Conservation (phyloP, 345 rosid genomes). For the Brassica juncea region DNA sequence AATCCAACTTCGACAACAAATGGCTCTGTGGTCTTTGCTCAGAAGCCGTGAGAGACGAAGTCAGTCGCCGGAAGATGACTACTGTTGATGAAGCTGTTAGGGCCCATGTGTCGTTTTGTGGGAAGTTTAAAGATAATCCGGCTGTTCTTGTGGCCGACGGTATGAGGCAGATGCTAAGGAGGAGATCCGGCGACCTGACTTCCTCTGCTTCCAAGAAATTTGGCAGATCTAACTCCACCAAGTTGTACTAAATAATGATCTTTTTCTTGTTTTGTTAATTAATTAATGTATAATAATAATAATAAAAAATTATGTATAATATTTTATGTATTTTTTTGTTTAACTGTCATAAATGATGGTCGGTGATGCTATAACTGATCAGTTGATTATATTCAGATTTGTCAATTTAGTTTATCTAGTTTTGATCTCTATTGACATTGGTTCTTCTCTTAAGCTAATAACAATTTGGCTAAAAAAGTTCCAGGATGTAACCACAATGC, state of each 20-base stretch:
- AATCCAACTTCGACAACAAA: slow-evolving; percentile 80
- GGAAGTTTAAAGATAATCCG: slow-evolving; percentile 82
- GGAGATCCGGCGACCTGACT: slow-evolving; percentile 74
- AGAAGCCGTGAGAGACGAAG: slow-evolving; percentile 89
- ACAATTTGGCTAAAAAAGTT: not conserved
- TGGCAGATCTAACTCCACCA: slow-evolving; percentile 65
- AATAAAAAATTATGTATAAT: not conserved
- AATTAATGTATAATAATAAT: slow-evolving; percentile 9
- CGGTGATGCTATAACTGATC: slow-evolving; percentile 29
- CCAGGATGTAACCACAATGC: slow-evolving; percentile 2
- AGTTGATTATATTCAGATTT: not conserved
- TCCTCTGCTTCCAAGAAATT: slow-evolving; percentile 74
- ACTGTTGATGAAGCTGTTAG: slow-evolving; percentile 78
- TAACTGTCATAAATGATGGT: slow-evolving; percentile 23
- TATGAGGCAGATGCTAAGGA: slow-evolving; percentile 87
- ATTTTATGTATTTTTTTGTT: slow-evolving; percentile 11
- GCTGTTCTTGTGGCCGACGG: slow-evolving; percentile 93
- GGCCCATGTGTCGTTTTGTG: slow-evolving; percentile 95
- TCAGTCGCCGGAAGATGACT: slow-evolving; percentile 46
- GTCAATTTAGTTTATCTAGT: slow-evolving; percentile 3
- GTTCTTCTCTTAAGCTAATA: slow-evolving; percentile 6
- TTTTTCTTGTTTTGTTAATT: not conserved
- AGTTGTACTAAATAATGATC: slow-evolving; percentile 39
- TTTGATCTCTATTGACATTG: slow-evolving; percentile 2
- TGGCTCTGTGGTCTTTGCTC: slow-evolving; percentile 98